A percentile compares a stretch with the other conserved stretches of the same genome.
phyloP scores from a whole-genome alignment of 257 asterid genomes.

The Rehmannia glutinosa region DNA sequence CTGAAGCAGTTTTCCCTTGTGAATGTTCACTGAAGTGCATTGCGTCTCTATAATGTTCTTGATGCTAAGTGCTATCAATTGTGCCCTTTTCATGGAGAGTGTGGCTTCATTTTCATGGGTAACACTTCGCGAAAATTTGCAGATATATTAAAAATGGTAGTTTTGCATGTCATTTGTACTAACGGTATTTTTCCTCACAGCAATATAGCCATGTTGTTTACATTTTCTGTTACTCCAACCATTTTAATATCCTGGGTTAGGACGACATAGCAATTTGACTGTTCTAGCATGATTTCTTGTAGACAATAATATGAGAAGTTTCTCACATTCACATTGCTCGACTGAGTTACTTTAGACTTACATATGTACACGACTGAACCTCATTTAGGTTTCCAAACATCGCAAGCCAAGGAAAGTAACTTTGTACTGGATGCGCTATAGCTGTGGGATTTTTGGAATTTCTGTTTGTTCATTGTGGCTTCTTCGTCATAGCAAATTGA shows the following conservation, averaged over 20 bases:
- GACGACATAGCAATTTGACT: slow-evolving; percentile 7
- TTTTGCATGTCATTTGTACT: background rate
- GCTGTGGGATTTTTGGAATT: slow-evolving; percentile 75
- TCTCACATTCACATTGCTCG: background rate
- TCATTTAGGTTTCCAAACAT: slow-evolving; percentile 73
- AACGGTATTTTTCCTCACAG: background rate
- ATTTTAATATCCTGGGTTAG: background rate
- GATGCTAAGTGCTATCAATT: background rate
- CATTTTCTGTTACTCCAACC: background rate
- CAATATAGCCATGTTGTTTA: background rate
- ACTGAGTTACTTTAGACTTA: slow-evolving; percentile 10
- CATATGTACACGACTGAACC: slow-evolving; percentile 12
- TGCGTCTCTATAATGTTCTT: background rate
- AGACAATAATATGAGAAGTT: slow-evolving; percentile 1
- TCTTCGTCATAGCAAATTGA: slow-evolving; percentile 89
- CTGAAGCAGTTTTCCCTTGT: background rate
- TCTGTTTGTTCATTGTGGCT: slow-evolving; percentile 88
- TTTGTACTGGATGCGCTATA: slow-evolving; percentile 79
- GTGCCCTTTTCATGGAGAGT: background rate
- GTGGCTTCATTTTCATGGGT: background rate
- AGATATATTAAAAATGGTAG: background rate
- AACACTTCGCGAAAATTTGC: background rate
- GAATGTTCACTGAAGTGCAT: background rate
- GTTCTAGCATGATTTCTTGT: slow-evolving; percentile 10
- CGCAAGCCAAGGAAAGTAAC: slow-evolving; percentile 75